Evolutionary conservation across 495 filamentous ascomycete species (phyloP).

Genomic region (Podospora australis): DNA sequence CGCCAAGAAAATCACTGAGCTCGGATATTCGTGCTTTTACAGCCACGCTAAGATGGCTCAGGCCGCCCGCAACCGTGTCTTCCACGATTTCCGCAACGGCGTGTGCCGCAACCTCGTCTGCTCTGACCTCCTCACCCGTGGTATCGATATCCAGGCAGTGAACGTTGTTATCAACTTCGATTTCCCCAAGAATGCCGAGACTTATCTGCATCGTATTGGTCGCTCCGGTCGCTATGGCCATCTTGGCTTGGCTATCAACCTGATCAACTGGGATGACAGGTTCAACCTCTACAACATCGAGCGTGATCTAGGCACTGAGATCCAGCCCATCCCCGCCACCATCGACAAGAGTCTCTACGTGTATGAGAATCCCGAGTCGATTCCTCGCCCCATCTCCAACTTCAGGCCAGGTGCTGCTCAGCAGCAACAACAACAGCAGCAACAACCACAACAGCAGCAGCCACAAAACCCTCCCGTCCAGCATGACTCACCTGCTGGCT

Average conservation of each 20-base stretch:
- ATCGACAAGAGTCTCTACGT: constrained; percentile 99
- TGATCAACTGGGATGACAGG: constrained; percentile 98
- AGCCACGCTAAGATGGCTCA: constrained; percentile 99
- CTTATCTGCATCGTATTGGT: constrained; percentile 97
- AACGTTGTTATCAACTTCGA: constrained; percentile 99
- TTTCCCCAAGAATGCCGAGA: constrained; percentile 99
- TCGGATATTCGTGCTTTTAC: constrained; percentile 99
- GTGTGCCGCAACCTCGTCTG: constrained; percentile 97
- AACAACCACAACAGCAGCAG: constrained; percentile 22
- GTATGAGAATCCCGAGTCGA: constrained; percentile 91
- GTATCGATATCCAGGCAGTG: constrained; percentile 99
- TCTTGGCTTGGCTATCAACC: constrained; percentile 93
- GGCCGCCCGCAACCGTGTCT: constrained; percentile 92
- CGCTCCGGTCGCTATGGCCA: constrained; percentile 96
- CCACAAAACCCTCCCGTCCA: constrained; percentile 18
- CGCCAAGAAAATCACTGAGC: constrained; percentile 98
- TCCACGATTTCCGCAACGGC: constrained; percentile 98
- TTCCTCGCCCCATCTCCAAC: constrained; percentile 67
- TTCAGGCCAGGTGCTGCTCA: constrained; percentile 27
- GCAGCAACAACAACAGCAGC: constrained; percentile 18
- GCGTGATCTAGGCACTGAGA: constrained; percentile 93
- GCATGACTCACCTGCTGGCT: constrained; percentile 14
- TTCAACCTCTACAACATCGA: constrained; percentile 99
- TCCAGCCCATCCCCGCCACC: constrained; percentile 83
- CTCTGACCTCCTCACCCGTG: constrained; percentile 93